Conservation (phyloP, 2,329 filamentous ascomycete genomes). For the Lasiodiplodia hormozganensis region DNA sequence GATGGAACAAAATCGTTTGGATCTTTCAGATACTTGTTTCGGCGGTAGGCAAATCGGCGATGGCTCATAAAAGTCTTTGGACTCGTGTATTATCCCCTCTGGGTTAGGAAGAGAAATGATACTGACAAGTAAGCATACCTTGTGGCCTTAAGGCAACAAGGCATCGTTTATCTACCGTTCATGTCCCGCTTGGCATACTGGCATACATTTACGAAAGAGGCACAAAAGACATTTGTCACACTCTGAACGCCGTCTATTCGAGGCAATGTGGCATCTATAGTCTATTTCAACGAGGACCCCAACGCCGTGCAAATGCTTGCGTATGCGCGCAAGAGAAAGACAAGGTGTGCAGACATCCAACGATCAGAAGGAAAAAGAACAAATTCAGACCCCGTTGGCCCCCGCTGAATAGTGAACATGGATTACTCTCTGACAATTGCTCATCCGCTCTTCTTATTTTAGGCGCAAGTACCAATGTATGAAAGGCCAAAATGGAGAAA, state of each 20-base stretch:
- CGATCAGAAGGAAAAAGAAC: not conserved
- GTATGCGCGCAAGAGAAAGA: not conserved
- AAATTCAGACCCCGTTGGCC: constrained; percentile 5
- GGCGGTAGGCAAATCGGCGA: too few relatives aligned
- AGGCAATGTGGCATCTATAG: constrained; percentile 14
- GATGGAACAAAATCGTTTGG: too few relatives aligned
- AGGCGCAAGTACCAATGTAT: not conserved
- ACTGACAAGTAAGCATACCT: too few relatives aligned
- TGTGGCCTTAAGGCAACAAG: too few relatives aligned
- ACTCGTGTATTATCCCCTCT: too few relatives aligned
- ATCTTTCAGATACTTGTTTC: too few relatives aligned
- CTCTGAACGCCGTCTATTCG: not conserved
- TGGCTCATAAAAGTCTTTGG: too few relatives aligned
- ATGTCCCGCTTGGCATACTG: not conserved
- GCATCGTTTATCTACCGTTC: too few relatives aligned
- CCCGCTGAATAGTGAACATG: not conserved
- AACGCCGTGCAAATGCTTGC: constrained; percentile 29
- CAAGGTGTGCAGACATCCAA: not conserved
- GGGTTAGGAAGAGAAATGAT: too few relatives aligned
- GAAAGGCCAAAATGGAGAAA: not conserved
- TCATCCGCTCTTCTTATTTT: not conserved
- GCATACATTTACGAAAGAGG: not conserved
- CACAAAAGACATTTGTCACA: not conserved
- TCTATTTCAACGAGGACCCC: constrained; percentile 22
- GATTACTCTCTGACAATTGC: not conserved